A percentile compares a stretch with the other conserved stretches of the same genome.
Evolutionary conservation across 2,329 filamentous ascomycete genomes (phyloP).

Genomic region (Colletotrichum eleusines): DNA sequence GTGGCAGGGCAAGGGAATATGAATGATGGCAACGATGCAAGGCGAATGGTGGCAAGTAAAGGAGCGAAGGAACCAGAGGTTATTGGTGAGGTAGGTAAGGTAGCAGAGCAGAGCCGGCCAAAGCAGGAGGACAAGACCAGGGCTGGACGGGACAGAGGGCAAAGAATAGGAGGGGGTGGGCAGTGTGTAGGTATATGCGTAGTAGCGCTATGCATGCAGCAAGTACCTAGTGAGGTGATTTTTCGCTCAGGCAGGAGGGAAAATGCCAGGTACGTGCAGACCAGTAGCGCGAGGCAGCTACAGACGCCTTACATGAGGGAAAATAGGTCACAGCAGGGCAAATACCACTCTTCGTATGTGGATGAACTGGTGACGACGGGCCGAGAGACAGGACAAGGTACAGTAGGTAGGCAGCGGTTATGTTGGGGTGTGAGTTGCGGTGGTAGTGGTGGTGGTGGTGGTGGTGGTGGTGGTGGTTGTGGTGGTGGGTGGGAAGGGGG

Average conservation of each 20-base stretch:
- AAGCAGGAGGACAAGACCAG: constrained; percentile 32
- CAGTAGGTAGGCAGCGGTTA: constrained; percentile 20
- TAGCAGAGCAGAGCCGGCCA: constrained; percentile 23
- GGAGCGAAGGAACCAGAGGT: constrained; percentile 29
- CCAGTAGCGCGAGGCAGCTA: constrained; percentile 41
- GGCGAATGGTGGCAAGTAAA: constrained; percentile 39
- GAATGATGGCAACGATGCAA: constrained; percentile 43
- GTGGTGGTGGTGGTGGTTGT: constrained; percentile 21
- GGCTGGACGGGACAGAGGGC: constrained; percentile 39
- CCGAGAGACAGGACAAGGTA: constrained; percentile 31
- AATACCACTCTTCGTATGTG: constrained; percentile 26
- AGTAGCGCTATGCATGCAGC: constrained; percentile 41
- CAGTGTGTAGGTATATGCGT: constrained; percentile 38
- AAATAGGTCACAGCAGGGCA: constrained; percentile 20
- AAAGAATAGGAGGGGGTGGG: constrained; percentile 37
- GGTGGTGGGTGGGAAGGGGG: constrained; percentile 33
- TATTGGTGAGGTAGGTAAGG: constrained; percentile 24
- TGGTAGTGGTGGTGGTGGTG: constrained; percentile 6
- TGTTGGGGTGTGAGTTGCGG: too few species aligned
- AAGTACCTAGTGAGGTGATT: constrained; percentile 40
- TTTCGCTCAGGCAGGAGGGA: constrained; percentile 34
- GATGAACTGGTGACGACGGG: constrained; percentile 36
- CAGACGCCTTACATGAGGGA: constrained; percentile 4
- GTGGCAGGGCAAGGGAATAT: constrained; percentile 41
- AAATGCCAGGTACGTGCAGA: constrained; percentile 47